Percentiles rank a stretch among this genome's conserved stretches.
These are phyloP conservation scores for Diplodia seriata DNA, from an alignment of 2,329 filamentous ascomycete species.

Conservation along the genomic window DNA sequence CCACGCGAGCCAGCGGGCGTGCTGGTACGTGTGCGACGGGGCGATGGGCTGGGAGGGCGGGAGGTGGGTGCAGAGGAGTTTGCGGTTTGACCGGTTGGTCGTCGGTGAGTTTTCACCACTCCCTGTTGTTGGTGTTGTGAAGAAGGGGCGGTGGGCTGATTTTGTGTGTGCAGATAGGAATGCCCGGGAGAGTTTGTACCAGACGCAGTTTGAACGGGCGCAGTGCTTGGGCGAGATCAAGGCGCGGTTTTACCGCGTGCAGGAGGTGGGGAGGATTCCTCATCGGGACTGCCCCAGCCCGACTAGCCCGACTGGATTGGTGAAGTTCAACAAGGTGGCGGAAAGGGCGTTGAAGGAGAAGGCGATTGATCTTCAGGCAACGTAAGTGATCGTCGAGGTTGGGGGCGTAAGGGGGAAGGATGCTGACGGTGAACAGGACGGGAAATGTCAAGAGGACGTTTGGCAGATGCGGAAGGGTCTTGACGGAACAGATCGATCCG, in stretches of 20 bases:
- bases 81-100: slow-evolving; percentile 9
- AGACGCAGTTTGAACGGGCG: slow-evolving; percentile 7
- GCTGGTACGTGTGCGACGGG: slow-evolving; percentile 24
- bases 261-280: slow-evolving; percentile 17
- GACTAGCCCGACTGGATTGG: slow-evolving; percentile 21
- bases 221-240: slow-evolving; percentile 25
- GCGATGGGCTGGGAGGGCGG: slow-evolving; percentile 16
- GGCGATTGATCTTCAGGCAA: slow-evolving; percentile 9
- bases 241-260: slow-evolving; percentile 14
- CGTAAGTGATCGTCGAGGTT: neutral
- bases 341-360: slow-evolving; percentile 20
- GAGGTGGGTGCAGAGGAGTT: slow-evolving; percentile 19
- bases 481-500: slow-evolving; percentile 26
- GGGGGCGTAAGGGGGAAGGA: neutral
- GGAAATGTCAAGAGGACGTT: slow-evolving; percentile 25
- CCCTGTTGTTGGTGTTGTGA: neutral
- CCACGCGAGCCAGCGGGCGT: slow-evolving; percentile 10
- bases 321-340: slow-evolving; percentile 14
- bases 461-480: slow-evolving; percentile 13
- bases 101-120: neutral
- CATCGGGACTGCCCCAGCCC: slow-evolving; percentile 13
- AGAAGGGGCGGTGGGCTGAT: neutral
- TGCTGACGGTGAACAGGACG: slow-evolving; percentile 19
- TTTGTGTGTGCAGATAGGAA: neutral
- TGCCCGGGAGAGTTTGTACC: slow-evolving; percentile 14